Evolutionary conservation across 2,329 filamentous ascomycete genomes (phyloP).

Genomic region (Diaporthe vexans): DNA sequence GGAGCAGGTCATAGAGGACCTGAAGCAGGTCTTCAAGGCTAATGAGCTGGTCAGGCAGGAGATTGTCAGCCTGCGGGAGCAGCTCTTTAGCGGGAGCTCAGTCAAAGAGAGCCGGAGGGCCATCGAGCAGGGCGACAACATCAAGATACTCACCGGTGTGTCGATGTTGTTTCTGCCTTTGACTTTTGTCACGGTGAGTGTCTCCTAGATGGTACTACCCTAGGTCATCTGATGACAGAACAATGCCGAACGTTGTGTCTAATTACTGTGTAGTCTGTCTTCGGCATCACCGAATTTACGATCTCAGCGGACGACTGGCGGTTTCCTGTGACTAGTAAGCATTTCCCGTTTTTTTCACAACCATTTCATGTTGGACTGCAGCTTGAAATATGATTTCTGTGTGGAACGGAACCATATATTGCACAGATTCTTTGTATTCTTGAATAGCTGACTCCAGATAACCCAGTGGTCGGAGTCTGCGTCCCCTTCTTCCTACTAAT

Average conservation of each 20-base stretch:
- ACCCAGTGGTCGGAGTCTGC: slow-evolving; percentile 69
- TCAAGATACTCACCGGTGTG: slow-evolving; percentile 71
- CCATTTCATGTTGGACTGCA: neutral
- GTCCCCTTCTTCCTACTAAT: slow-evolving; percentile 64
- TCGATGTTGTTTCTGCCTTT: slow-evolving; percentile 73
- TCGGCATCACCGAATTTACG: slow-evolving; percentile 65
- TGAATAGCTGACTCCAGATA: slow-evolving; percentile 50
- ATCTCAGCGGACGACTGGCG: slow-evolving; percentile 59
- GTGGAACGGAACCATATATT: too few relatives aligned
- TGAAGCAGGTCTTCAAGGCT: slow-evolving; percentile 61
- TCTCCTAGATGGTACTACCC: neutral
- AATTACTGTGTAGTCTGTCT: slow-evolving; percentile 58
- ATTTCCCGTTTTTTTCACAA: too few relatives aligned
- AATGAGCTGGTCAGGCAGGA: slow-evolving; percentile 69
- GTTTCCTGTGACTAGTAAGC: slow-evolving; percentile 59
- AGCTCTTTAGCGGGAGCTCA: slow-evolving; percentile 74
- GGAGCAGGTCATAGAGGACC: slow-evolving; percentile 64
- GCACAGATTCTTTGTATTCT: neutral
- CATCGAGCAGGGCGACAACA: slow-evolving; percentile 75
- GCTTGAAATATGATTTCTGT: neutral
- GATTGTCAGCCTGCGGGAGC: slow-evolving; percentile 70
- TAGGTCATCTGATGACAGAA: neutral
- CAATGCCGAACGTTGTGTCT: neutral
- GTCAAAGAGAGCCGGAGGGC: slow-evolving; percentile 73
- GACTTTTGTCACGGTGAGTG: slow-evolving; percentile 69